phyloP scores from a whole-genome alignment of 192 early-diverging fungal species.

The Mortierella alpina region DNA sequence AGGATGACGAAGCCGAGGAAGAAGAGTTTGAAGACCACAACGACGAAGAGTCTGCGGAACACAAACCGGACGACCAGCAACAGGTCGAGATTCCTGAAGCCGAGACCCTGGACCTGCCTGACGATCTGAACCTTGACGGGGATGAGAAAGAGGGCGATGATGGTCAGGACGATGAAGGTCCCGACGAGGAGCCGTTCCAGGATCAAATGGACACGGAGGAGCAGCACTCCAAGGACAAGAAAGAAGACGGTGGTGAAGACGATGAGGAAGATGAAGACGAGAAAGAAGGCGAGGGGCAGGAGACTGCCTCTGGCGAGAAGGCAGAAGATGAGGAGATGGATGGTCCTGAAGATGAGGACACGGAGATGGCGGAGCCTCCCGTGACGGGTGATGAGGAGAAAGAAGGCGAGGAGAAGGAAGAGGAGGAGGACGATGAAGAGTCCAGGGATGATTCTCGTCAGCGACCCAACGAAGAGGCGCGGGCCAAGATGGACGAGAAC shows the following conservation, averaged over 20 bases:
- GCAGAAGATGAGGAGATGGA: slow-evolving; percentile 54
- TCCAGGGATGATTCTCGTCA: slow-evolving; percentile 46
- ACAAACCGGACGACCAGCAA: slow-evolving; percentile 59
- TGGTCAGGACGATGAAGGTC: slow-evolving; percentile 58
- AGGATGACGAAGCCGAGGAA: slow-evolving; percentile 58
- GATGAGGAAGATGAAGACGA: slow-evolving; percentile 56
- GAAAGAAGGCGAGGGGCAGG: slow-evolving; percentile 50
- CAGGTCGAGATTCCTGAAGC: slow-evolving; percentile 74
- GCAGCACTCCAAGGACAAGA: slow-evolving; percentile 49
- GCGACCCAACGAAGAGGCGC: slow-evolving; percentile 38
- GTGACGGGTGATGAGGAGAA: slow-evolving; percentile 27
- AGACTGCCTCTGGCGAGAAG: slow-evolving; percentile 33
- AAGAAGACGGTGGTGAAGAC: slow-evolving; percentile 45
- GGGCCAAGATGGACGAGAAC: slow-evolving; percentile 33
- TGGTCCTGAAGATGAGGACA: slow-evolving; percentile 25
- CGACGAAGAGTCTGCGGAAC: slow-evolving; percentile 55
- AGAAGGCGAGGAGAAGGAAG: slow-evolving; percentile 33
- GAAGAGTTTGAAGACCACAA: slow-evolving; percentile 64
- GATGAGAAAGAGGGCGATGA: slow-evolving; percentile 57
- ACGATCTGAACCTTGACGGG: slow-evolving; percentile 80
- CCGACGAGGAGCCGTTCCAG: slow-evolving; percentile 47
- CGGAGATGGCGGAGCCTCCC: slow-evolving; percentile 36
- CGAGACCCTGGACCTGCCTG: slow-evolving; percentile 81
- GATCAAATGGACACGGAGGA: slow-evolving; percentile 59
- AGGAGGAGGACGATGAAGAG: slow-evolving; percentile 43